Percentiles rank a stretch among this genome's conserved stretches.
phyloP scores from a whole-genome alignment of 176 grass and related monocot species.

The Oryza glumipatula region DNA sequence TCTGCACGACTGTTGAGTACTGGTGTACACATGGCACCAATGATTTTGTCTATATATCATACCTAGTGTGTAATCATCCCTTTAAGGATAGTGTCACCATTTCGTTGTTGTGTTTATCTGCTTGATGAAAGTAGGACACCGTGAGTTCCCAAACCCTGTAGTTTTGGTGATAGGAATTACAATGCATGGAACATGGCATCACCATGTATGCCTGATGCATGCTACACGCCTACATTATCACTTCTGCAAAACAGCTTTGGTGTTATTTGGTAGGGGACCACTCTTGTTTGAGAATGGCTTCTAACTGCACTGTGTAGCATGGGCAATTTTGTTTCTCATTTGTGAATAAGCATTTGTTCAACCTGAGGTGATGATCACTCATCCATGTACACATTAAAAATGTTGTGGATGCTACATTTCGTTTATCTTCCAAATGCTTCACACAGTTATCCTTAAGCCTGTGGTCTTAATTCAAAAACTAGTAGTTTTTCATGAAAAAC shows the following conservation, averaged over 20 bases:
- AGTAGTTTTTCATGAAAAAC: neutral
- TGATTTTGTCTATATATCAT: neutral
- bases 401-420: neutral
- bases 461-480: neutral
- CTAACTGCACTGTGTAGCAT: neutral
- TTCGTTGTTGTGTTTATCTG: neutral
- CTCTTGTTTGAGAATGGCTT: neutral
- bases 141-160: neutral
- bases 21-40: neutral
- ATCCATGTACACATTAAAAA: no score
- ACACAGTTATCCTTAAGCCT: neutral
- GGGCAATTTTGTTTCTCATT: neutral
- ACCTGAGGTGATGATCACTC: neutral
- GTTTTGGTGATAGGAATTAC: neutral
- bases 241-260: neutral
- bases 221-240: neutral
- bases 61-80: neutral
- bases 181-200: neutral
- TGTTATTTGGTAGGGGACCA: neutral
- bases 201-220: neutral
- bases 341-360: neutral
- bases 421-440: neutral
- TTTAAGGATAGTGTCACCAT: neutral
- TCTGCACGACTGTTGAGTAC: neutral
- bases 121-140: neutral